Conservation (phyloP, 441 rosid species). For the Gossypium davidsonii region DNA sequence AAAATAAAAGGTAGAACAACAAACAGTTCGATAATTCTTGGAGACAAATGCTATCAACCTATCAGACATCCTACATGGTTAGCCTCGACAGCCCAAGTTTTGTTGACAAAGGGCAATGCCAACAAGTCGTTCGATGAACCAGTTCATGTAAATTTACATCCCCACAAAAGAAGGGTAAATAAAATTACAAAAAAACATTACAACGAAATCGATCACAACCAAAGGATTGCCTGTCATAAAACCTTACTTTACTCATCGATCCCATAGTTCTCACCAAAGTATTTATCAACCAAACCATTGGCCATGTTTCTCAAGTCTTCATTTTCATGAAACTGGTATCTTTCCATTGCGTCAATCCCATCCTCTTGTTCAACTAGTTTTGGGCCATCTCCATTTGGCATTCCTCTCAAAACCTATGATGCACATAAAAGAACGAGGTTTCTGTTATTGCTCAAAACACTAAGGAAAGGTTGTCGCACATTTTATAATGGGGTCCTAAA, state of each 20-base stretch:
- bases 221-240: not conserved
- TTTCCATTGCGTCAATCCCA: conserved; percentile 95
- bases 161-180: conserved; percentile 1
- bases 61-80: conserved; percentile 6
- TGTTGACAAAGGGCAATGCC: not conserved
- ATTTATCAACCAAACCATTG: conserved; percentile 75
- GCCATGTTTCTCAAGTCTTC: conserved; percentile 93
- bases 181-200: not conserved
- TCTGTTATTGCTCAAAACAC: not conserved
- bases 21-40: not conserved
- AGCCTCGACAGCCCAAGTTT: conserved; percentile 4
- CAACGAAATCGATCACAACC: not conserved
- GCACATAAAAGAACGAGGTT: not conserved
- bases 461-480: not conserved
- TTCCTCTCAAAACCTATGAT: conserved; percentile 76
- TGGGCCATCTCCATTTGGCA: conserved; percentile 81
- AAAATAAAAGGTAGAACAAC: not conserved
- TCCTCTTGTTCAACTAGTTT: conserved; percentile 83
- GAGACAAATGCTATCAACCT: not conserved
- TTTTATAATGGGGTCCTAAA: not conserved
- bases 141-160: conserved; percentile 2
- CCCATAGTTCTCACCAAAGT: conserved; percentile 89
- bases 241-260: conserved; percentile 40
- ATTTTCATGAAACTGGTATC: conserved; percentile 89
- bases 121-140: not conserved